Conservation (phyloP, 2,329 filamentous ascomycete genomes). For the Cladosporium velox region DNA sequence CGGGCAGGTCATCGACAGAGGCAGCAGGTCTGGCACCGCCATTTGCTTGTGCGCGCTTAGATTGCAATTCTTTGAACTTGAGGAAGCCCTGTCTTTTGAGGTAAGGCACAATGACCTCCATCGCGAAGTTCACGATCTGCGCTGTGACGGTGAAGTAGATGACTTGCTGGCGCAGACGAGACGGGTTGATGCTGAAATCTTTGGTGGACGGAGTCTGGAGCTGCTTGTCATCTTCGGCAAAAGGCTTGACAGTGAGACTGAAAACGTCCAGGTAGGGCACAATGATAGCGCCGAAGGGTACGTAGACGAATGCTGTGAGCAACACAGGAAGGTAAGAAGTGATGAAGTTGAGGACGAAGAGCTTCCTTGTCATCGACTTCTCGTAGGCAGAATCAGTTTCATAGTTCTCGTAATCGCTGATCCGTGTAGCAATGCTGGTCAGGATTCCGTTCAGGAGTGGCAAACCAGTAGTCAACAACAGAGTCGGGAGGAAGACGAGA, state of each 20-base stretch:
- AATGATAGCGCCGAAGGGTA: conserved; percentile 82
- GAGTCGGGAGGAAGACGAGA: conserved; percentile 83
- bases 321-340: conserved; percentile 92
- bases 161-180: conserved; percentile 82
- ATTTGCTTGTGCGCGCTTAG: conserved; percentile 58
- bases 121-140: conserved; percentile 81
- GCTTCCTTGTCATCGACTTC: conserved; percentile 82
- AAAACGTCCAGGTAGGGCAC: conserved; percentile 86
- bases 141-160: conserved; percentile 96
- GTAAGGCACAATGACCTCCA: conserved; percentile 84
- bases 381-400: conserved; percentile 83
- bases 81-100: conserved; percentile 75
- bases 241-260: conserved; percentile 69
- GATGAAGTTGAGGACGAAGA: conserved; percentile 95
- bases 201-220: conserved; percentile 54
- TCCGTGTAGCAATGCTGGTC: conserved; percentile 70
- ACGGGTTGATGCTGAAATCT: conserved; percentile 76
- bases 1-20: conserved; percentile 64
- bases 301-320: conserved; percentile 90
- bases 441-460: conserved; percentile 77
- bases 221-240: conserved; percentile 74
- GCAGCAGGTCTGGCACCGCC: conserved; percentile 46
- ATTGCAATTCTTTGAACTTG: conserved; percentile 76
- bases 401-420: conserved; percentile 90
- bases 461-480: conserved; percentile 78